Evolutionary conservation across 75 land plant genomes (phyloP), one percentile per base, ranked within the genome.

Genomic region (Selaginella moellendorffii): DNA sequence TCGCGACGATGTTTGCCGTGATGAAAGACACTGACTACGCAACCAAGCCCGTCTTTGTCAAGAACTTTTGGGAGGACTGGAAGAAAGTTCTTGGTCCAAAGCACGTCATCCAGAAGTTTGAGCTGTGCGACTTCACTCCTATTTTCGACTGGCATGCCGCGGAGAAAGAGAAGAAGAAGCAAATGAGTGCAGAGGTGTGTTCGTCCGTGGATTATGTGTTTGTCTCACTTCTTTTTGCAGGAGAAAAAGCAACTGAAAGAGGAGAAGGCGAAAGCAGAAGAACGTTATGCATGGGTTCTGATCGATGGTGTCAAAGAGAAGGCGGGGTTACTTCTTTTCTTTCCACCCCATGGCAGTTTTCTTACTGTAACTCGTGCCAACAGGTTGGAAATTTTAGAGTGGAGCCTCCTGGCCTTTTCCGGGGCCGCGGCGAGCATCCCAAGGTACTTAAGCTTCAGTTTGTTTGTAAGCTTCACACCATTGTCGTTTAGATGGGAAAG

Each of bases 391-490:
- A 95, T 63, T 95, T 95, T 61, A 76, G 99, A 65, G 99, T 95
- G 74, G 99, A 95, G 67, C 99, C 99, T 30, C 99, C 99, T 63
- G 99, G 96, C 1, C 76, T 95, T 52, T 95, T 95, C 62, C 76
- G 99, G 65, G 99, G 99, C 26, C 83, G 99, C 67, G 99, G 99
- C 62, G 99, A 95, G 70, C 99, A 95, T 79, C 99, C 99, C 2
- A 95, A 95, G 46, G 46, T n/a, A n/a, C n/a, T n/a, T 36, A 36
- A 36, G 46, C 46, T 36, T 36, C 46, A 36, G 46, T 36, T 14
- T 36, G 5, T 36, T 36, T 36, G 46, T 5, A 14, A n/a, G n/a
- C n/a, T n/a, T n/a, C 46, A 5, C 46, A 36, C 46, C 46, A 5
- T 36, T 5, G 46, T 36, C 46, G 5, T 36, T 36, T 14, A 36